Evolutionary conservation across 306 rosid species (phyloP).

Genomic region (Adenanthera pavonina): DNA sequence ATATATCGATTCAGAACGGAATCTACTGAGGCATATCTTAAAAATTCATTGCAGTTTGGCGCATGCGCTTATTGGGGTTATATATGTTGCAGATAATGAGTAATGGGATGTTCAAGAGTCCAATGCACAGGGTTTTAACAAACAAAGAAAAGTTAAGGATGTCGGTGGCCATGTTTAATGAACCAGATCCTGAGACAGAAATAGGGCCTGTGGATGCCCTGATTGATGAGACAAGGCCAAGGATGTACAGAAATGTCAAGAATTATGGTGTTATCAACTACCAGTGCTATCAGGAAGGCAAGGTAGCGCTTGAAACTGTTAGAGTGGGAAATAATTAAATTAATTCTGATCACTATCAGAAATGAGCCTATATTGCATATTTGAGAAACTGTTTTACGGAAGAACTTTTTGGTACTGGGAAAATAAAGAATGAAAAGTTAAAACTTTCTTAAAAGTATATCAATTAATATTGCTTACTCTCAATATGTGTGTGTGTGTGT

Average conservation of each 20-base stretch:
- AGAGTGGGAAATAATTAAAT: slow-evolving; percentile 28
- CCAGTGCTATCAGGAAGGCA: slow-evolving; percentile 57
- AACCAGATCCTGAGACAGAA: slow-evolving; percentile 55
- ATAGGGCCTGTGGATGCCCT: slow-evolving; percentile 53
- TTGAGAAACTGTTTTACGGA: too few relatives aligned
- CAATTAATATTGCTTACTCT: too few relatives aligned
- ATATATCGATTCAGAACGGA: too few relatives aligned
- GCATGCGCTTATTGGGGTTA: neutral
- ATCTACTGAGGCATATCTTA: too few relatives aligned
- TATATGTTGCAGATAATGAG: slow-evolving; percentile 49
- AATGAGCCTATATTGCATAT: neutral
- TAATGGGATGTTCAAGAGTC: slow-evolving; percentile 63
- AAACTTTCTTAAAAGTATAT: too few relatives aligned
- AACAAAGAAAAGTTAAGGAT: slow-evolving; percentile 55
- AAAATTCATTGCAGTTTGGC: too few relatives aligned
- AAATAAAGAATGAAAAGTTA: too few relatives aligned
- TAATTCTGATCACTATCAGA: neutral
- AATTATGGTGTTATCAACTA: slow-evolving; percentile 52
- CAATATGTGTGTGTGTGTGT: too few relatives aligned
- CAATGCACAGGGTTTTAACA: slow-evolving; percentile 54
- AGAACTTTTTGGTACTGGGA: too few relatives aligned
- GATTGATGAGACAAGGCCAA: slow-evolving; percentile 48
- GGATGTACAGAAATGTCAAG: slow-evolving; percentile 48
- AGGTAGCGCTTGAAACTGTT: slow-evolving; percentile 53
- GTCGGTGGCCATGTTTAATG: slow-evolving; percentile 52